Conservation (phyloP, 208 protist species). For the Leishmania guyanensis region DNA sequence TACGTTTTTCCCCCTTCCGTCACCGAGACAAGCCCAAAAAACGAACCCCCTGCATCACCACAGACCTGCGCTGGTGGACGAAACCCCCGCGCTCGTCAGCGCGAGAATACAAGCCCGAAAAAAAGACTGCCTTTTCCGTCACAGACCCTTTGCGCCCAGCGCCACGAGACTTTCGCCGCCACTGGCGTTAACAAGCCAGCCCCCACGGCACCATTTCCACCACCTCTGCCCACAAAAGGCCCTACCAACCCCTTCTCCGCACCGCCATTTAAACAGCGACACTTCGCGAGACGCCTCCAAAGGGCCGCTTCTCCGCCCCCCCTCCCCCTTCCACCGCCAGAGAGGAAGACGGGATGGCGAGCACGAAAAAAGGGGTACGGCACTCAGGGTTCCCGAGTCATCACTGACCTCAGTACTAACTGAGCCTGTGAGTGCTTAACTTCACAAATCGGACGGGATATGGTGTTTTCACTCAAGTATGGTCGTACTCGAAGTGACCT, state of each 20-base stretch:
- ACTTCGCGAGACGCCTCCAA: background rate
- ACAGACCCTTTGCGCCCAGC: background rate
- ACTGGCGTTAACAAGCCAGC: background rate
- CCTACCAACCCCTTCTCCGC: background rate
- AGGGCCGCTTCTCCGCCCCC: background rate
- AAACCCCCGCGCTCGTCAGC: background rate
- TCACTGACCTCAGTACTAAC: conserved; percentile 7
- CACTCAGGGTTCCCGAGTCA: conserved; percentile 8
- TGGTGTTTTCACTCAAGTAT: conserved; percentile 11
- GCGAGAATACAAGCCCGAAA: background rate
- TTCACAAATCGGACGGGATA: conserved; percentile 9
- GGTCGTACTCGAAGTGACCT: conserved; percentile 22
- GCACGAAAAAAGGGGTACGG: background rate
- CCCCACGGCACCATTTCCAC: background rate
- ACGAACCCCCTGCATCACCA: background rate
- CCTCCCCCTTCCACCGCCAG: too few relatives aligned
- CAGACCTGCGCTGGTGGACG: background rate
- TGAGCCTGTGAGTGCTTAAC: conserved; percentile 5
- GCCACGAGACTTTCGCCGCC: background rate
- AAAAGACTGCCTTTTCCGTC: background rate
- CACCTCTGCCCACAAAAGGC: background rate
- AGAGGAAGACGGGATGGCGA: background rate
- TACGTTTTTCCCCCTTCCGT: background rate
- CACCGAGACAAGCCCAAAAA: background rate
- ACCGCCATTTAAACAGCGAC: too few relatives aligned